Evolutionary conservation across 108 stramenopile genomes (phyloP).

Genomic region (Skeletonema menzelii): DNA sequence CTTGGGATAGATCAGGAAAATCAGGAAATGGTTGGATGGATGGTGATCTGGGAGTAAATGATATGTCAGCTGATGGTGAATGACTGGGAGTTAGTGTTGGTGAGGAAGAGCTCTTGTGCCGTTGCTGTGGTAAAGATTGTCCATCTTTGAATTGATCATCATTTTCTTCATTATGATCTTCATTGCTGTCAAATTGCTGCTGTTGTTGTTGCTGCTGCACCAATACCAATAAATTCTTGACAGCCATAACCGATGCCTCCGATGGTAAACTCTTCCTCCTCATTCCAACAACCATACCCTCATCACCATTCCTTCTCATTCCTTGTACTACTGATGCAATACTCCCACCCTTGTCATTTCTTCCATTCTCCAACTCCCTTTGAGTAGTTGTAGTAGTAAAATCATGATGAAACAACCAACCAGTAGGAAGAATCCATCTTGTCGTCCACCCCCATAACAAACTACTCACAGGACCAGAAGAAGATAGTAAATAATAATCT

Average conservation of each 20-base stretch:
- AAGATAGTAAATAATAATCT: constrained; percentile 18
- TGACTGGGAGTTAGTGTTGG: neutral
- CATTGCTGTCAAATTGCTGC: neutral
- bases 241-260: constrained; percentile 25
- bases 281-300: neutral
- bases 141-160: neutral
- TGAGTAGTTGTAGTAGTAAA: no score
- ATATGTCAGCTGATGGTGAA: neutral
- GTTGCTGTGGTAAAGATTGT: neutral
- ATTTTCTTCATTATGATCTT: no score
- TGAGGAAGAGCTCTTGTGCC: neutral
- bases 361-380: neutral
- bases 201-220: constrained; percentile 13
- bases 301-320: neutral
- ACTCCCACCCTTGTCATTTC: neutral
- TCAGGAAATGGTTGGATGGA: neutral
- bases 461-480: neutral
- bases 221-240: constrained; percentile 15
- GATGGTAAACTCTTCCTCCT: constrained; percentile 21
- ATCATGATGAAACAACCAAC: no score
- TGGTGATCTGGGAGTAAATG: neutral
- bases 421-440: neutral
- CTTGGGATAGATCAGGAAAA: neutral
- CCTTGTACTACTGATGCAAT: neutral
- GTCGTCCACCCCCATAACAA: constrained; percentile 6